These are phyloP conservation scores for Alnus glutinosa DNA, from an alignment of 306 rosid genomes.

Conservation along the genomic window DNA sequence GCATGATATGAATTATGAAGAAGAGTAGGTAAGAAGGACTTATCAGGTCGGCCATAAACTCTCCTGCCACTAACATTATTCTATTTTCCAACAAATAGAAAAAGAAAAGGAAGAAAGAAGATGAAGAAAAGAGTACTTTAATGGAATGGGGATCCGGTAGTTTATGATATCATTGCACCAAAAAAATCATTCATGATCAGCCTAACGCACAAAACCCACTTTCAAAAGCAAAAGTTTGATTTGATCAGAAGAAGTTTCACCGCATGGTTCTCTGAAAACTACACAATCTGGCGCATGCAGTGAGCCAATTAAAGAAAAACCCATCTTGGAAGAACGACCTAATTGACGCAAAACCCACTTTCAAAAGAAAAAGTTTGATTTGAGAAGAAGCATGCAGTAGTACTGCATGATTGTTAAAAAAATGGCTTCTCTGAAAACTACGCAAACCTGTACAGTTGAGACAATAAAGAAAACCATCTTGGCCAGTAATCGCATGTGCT, in stretches of 20 bases:
- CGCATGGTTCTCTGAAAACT: neutral
- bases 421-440: neutral
- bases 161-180: neutral
- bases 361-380: neutral
- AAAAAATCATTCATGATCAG: neutral
- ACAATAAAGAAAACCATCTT: neutral
- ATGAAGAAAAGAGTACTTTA: neutral
- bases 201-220: neutral
- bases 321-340: too few species aligned
- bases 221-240: neutral
- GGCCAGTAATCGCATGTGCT: slow-evolving; percentile 1
- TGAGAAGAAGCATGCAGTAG: neutral
- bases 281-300: neutral
- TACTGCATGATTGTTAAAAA: neutral
- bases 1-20: neutral
- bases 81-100: slow-evolving; percentile 19
- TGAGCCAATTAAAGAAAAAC: too few species aligned
- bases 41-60: slow-evolving; percentile 58
- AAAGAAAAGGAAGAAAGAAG: neutral
- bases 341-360: neutral
- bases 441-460: neutral
- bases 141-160: neutral
- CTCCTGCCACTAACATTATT: slow-evolving; percentile 43
- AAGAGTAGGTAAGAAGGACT: slow-evolving; percentile 54
- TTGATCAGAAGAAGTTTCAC: neutral